Conservation (phyloP, 2,329 filamentous ascomycete genomes). For the Aspergillus glaucus region DNA sequence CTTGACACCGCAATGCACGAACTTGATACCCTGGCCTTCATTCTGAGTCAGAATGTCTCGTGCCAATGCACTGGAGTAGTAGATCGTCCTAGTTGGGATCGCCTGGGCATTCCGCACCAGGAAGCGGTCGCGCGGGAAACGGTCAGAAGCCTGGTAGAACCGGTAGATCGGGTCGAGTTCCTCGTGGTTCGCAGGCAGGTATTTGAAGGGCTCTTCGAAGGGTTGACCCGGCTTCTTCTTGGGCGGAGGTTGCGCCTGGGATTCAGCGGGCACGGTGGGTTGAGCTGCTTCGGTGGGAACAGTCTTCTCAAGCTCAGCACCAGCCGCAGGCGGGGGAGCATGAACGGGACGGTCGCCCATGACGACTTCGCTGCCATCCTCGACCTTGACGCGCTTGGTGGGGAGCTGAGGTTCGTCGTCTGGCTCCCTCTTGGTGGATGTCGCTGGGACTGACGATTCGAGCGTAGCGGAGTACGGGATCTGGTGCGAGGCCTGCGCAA, state of each 20-base stretch:
- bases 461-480: conserved; percentile 28
- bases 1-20: conserved; percentile 93
- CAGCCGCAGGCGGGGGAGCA: conserved; percentile 24
- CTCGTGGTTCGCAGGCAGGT: conserved; percentile 65
- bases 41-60: conserved; percentile 82
- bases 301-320: conserved; percentile 15
- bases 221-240: conserved; percentile 42
- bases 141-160: conserved; percentile 78
- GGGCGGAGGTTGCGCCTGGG: conserved; percentile 17
- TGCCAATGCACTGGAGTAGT: conserved; percentile 83
- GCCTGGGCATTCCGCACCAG: conserved; percentile 92
- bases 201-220: conserved; percentile 92
- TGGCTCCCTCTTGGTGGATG: conserved; percentile 27
- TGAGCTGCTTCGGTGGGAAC: conserved; percentile 18
- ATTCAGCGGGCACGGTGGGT: conserved; percentile 12
- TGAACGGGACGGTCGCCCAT: conserved; percentile 34
- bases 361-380: conserved; percentile 32
- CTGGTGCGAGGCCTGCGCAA: conserved; percentile 29
- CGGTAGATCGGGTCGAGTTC: conserved; percentile 70
- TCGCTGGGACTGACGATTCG: conserved; percentile 13
- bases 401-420: conserved; percentile 33
- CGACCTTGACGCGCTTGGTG: conserved; percentile 41
- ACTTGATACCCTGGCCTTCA: conserved; percentile 85
- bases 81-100: conserved; percentile 86
- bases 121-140: conserved; percentile 85